Evolutionary conservation across 805 yeast species (phyloP).

Genomic region (Lachancea waltii): DNA sequence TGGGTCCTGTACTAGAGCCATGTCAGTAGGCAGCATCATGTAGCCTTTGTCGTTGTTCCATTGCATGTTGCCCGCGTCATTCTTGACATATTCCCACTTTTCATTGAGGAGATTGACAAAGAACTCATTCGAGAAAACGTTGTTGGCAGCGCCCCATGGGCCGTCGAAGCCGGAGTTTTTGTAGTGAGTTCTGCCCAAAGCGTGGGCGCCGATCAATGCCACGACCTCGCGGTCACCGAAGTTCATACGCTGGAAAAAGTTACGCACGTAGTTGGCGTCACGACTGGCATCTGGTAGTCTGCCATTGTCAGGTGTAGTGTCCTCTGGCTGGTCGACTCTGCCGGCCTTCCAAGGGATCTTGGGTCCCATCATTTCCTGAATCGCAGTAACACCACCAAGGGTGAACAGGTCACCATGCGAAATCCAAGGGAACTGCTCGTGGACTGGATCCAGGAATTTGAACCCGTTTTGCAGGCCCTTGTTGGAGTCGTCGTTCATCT

Average conservation of each 20-base stretch:
- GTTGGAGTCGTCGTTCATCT: conserved; percentile 51
- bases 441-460: conserved; percentile 48
- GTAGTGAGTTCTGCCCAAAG: conserved; percentile 69
- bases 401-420: conserved; percentile 77
- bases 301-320: conserved; percentile 54
- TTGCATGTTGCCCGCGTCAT: conserved; percentile 55
- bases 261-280: conserved; percentile 59
- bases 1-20: conserved; percentile 58
- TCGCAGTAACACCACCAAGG: conserved; percentile 68
- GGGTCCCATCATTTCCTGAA: conserved; percentile 78
- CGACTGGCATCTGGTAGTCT: conserved; percentile 67
- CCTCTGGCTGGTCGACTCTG: conserved; percentile 51
- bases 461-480: conserved; percentile 57
- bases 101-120: conserved; percentile 51
- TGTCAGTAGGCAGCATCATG: conserved; percentile 86
- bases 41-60: conserved; percentile 57
- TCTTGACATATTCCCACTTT: conserved; percentile 47
- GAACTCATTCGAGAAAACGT: conserved; percentile 67
- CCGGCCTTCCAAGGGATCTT: conserved; percentile 79
- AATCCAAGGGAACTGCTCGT: conserved; percentile 57
- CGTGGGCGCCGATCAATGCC: conserved; percentile 69
- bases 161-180: conserved; percentile 74
- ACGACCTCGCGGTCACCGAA: conserved; percentile 68
- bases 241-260: conserved; percentile 58
- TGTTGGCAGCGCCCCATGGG: conserved; percentile 84